Base-by-base conservation (phyloP, 257 asterid genomes). In the Salvia miltiorrhiza region DNA sequence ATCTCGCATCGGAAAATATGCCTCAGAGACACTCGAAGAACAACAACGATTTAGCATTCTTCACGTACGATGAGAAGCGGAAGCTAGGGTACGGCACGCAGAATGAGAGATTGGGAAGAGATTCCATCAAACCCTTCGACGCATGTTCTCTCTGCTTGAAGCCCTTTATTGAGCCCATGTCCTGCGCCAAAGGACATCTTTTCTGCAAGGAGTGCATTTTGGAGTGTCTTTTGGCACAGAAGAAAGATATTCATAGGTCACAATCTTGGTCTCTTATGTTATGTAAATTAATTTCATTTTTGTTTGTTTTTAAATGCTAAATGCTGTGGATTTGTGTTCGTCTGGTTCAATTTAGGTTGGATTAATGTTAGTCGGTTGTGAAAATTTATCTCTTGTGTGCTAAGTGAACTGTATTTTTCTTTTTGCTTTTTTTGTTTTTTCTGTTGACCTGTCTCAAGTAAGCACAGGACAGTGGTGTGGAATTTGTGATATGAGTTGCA, bases 21-120 rank as follows among this genome's bases (percentile, higher is more conserved):
- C 97, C 99, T 73, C 97, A 93, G 81, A 82, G 99, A 76, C 99
- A 93, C 83, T 93, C 97, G 55, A 94, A 94, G 89, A 94, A 94
- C 85, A 94, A 94, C 78, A 94, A 94, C 68, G 99, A 94, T 80
- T 81, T 94, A 58, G 99, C 99, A 1, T 88, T 82, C 83, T 94
- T 94, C 80, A 94, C 99, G 8, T 91, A 94, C 73, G 97, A 89
- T 74, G 99, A 94, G 95, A 94, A 91, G 90, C 85, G 89, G 79
- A 91, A 94, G 84, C 83, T 94, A 16, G 99, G 99, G 26, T 91
- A 91, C 61, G 99, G 99, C 7, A 91, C 96, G 50, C 97, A 94
- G 81, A 90, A 86, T 81, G 96, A 94, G 88, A 81, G 99, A 48
- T 74, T 94, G 23, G 96, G 96, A 9, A 94, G 72, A 71, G 99